Evolutionary conservation across 177 flowering plant genomes (phyloP).

Genomic region (Vitis hybrid): DNA sequence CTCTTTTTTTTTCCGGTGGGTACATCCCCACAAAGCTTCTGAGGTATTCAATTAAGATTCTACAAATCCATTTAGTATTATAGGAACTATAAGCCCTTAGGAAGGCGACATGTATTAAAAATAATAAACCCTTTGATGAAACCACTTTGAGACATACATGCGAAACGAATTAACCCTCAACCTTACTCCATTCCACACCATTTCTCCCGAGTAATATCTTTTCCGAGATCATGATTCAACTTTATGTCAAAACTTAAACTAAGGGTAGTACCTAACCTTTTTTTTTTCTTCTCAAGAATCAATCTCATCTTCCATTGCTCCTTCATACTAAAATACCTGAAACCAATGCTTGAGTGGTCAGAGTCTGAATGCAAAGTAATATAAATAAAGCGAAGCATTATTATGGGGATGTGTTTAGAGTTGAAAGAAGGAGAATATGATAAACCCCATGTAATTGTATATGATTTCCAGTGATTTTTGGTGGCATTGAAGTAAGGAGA

Average conservation of each 20-base stretch:
- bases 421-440: constrained; percentile 9
- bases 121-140: not conserved
- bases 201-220: constrained; percentile 6
- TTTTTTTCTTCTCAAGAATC: constrained; percentile 14
- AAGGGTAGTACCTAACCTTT: constrained; percentile 3
- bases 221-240: constrained; percentile 9
- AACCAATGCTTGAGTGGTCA: not conserved
- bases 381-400: constrained; percentile 14
- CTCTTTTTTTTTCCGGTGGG: constrained; percentile 4
- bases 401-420: constrained; percentile 18
- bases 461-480: constrained; percentile 1
- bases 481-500: constrained; percentile 19
- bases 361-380: constrained; percentile 7
- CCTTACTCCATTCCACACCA: not conserved
- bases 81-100: not conserved
- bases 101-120: not conserved
- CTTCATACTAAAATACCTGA: not conserved
- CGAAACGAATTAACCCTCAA: not conserved
- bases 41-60: constrained; percentile 5
- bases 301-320: constrained; percentile 17
- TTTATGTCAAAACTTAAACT: not conserved
- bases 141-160: not conserved
- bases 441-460: constrained; percentile 4
- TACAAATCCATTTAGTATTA: not conserved
- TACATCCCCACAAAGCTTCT: constrained; percentile 8